phyloP scores from a whole-genome alignment of 352 stramenopile genomes.

The Globisporangium nunn region DNA sequence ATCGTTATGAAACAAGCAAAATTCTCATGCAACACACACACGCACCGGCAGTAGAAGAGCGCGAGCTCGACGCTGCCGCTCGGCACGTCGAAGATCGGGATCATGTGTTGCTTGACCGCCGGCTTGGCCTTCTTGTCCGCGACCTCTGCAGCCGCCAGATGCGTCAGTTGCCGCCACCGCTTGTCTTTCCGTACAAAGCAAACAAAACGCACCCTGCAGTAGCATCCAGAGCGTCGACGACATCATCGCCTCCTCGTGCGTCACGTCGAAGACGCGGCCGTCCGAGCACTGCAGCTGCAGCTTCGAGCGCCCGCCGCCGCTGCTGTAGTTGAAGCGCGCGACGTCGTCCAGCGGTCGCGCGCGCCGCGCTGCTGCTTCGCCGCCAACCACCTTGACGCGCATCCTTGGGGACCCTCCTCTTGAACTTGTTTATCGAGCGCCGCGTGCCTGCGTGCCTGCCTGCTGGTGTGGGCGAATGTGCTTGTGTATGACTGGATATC shows the following conservation, averaged over 20 bases:
- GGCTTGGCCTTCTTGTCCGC: conserved; percentile 42
- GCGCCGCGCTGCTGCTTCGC: conserved; percentile 4
- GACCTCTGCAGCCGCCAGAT: conserved; percentile 23
- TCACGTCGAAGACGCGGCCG: conserved; percentile 60
- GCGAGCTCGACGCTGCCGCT: conserved; percentile 64
- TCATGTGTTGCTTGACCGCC: conserved; percentile 53
- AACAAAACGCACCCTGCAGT: conserved; percentile 35
- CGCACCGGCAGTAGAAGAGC: conserved; percentile 65
- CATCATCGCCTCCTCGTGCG: conserved; percentile 83
- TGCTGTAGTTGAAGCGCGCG: conserved; percentile 9
- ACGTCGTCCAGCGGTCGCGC: not conserved
- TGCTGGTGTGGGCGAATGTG: not conserved
- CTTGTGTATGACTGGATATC: not conserved
- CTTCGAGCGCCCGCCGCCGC: conserved; percentile 29
- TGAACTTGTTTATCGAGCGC: not conserved
- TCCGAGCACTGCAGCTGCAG: conserved; percentile 75
- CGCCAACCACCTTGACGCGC: conserved; percentile 7
- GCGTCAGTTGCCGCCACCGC: no score
- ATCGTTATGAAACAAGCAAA: not conserved
- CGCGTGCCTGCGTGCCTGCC: no score
- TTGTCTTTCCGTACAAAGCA: no score
- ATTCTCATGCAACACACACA: not conserved
- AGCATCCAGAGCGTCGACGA: conserved; percentile 80
- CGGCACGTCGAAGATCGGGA: conserved; percentile 70
- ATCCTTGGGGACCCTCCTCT: not conserved